Evolutionary conservation across 306 rosid genomes (phyloP).

Genomic region (Vachellia collinsii): DNA sequence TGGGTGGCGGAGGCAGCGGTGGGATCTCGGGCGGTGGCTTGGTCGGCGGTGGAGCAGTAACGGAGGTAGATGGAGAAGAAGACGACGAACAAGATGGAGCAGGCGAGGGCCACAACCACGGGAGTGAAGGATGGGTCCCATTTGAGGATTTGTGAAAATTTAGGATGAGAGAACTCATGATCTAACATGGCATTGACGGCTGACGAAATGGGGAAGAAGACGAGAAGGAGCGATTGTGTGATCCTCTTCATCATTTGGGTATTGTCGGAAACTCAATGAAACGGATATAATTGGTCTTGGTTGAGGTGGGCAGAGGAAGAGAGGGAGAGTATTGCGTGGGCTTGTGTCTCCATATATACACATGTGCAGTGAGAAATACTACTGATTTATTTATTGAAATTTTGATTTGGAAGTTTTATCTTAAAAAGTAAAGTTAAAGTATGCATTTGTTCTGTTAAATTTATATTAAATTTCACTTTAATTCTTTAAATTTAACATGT

Average conservation of each 20-base stretch:
- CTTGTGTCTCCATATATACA: too few relatives aligned
- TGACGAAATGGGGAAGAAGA: neutral
- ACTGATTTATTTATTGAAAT: too few relatives aligned
- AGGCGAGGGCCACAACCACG: neutral
- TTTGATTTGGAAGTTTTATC: too few relatives aligned
- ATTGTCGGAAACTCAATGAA: too few relatives aligned
- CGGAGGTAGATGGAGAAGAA: slow-evolving; percentile 37
- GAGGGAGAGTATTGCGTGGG: too few relatives aligned
- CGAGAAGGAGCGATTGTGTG: neutral
- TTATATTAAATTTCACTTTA: too few relatives aligned
- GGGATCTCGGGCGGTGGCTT: neutral
- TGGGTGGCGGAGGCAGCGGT: neutral
- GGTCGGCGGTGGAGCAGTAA: slow-evolving; percentile 7
- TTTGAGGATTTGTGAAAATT: neutral
- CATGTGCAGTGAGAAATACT: too few relatives aligned
- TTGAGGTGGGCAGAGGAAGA: too few relatives aligned
- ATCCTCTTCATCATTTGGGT: neutral
- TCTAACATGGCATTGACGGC: slow-evolving; percentile 27
- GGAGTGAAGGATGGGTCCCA: slow-evolving; percentile 31
- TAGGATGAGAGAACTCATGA: neutral
- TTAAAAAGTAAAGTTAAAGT: too few relatives aligned
- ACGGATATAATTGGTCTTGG: too few relatives aligned
- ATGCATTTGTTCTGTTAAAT: too few relatives aligned
- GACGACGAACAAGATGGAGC: slow-evolving; percentile 25
- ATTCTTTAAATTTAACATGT: too few relatives aligned